Evolutionary conservation across 2,329 filamentous ascomycete genomes (phyloP).

Genomic region (Ustulina deusta): DNA sequence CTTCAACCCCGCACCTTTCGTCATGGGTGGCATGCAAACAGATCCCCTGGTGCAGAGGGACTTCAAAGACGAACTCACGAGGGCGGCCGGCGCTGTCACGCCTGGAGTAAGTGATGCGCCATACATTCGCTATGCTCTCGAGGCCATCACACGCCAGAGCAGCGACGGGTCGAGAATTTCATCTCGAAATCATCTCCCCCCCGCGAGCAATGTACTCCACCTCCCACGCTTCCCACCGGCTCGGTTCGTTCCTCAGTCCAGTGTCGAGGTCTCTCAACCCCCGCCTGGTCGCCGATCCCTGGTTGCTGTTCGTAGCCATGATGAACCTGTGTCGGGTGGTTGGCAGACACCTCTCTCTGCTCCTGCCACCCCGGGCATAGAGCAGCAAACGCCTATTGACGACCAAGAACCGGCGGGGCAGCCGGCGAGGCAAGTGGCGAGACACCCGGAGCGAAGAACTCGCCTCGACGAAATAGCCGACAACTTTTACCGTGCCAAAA

Average conservation of each 20-base stretch:
- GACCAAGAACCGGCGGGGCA: slow-evolving; percentile 1
- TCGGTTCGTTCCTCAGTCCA: slow-evolving; percentile 42
- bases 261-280: slow-evolving; percentile 27
- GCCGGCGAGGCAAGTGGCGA: neutral
- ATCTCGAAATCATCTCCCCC: slow-evolving; percentile 35
- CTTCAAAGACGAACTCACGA: slow-evolving; percentile 65
- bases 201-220: slow-evolving; percentile 40
- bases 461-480: slow-evolving; percentile 31
- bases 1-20: slow-evolving; percentile 54
- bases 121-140: slow-evolving; percentile 89
- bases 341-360: slow-evolving; percentile 21
- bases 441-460: neutral
- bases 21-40: slow-evolving; percentile 51
- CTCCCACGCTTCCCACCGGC: slow-evolving; percentile 36
- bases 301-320: slow-evolving; percentile 17
- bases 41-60: slow-evolving; percentile 46
- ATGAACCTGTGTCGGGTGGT: slow-evolving; percentile 16
- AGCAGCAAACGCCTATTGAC: slow-evolving; percentile 5
- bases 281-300: slow-evolving; percentile 27
- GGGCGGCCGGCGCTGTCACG: slow-evolving; percentile 68
- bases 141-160: slow-evolving; percentile 82
- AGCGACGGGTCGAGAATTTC: slow-evolving; percentile 67
- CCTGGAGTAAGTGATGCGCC: slow-evolving; percentile 87
- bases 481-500: slow-evolving; percentile 25
- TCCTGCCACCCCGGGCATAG: slow-evolving; percentile 1